phyloP scores from a whole-genome alignment of 352 stramenopile species.

The Pythium insidiosum region DNA sequence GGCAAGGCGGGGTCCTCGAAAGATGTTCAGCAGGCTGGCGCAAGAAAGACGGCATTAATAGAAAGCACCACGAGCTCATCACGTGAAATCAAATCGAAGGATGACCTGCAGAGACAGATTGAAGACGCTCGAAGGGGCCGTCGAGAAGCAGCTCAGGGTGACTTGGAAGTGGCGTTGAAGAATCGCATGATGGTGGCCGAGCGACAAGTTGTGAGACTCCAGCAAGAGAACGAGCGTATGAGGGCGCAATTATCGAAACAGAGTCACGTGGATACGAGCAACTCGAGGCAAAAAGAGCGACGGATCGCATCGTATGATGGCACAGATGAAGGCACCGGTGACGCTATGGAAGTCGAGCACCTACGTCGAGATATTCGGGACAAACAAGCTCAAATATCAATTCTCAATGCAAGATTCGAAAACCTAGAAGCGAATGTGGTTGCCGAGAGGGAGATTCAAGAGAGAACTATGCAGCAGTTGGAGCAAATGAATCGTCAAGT shows the following conservation, averaged over 20 bases:
- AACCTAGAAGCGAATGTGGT: conserved; percentile 77
- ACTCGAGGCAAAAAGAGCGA: not conserved
- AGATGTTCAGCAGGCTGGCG: conserved; percentile 4
- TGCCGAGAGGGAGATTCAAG: conserved; percentile 84
- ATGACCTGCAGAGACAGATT: conserved; percentile 34
- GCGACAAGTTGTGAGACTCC: conserved; percentile 58
- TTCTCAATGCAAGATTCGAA: conserved; percentile 86
- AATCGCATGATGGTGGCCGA: conserved; percentile 56
- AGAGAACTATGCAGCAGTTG: conserved; percentile 81
- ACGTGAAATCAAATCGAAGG: no score
- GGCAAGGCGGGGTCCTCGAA: conserved; percentile 17
- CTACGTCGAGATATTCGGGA: conserved; percentile 74
- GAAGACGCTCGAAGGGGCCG: conserved; percentile 39
- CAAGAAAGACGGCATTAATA: not conserved
- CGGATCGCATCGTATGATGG: not conserved
- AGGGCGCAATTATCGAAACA: no score
- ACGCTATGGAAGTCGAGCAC: conserved; percentile 40
- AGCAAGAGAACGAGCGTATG: conserved; percentile 69
- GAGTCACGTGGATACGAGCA: conserved; percentile 25
- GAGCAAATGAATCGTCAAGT: conserved; percentile 90
- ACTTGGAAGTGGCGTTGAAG: conserved; percentile 70
- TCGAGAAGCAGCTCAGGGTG: conserved; percentile 35
- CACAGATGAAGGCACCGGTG: no score
- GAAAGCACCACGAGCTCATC: no score
- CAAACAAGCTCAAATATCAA: conserved; percentile 69